These are phyloP conservation scores for Cutaneotrichosporon sp. DNA, from an alignment of 1,284 basidiomycete species.

Conservation along the genomic window DNA sequence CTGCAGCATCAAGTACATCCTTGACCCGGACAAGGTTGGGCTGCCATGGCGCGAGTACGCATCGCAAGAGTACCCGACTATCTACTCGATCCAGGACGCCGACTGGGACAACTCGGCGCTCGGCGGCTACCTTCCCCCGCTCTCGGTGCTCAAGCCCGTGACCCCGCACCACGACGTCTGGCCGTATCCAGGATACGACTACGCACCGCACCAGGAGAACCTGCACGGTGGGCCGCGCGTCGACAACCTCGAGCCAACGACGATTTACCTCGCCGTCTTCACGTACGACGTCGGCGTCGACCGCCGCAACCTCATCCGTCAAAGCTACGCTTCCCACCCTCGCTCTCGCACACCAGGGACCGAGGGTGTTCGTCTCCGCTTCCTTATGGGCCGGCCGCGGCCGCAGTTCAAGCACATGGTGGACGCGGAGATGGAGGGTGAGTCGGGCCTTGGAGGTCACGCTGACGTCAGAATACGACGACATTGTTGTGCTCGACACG, in stretches of 20 bases:
- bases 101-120: slow-evolving; percentile 1
- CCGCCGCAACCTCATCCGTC: slow-evolving; percentile 83
- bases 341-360: slow-evolving; percentile 76
- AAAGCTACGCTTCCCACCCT: slow-evolving; percentile 83
- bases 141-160: slow-evolving; percentile 32
- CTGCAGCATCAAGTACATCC: slow-evolving; percentile 77
- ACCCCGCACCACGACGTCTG: slow-evolving; percentile 49
- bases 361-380: slow-evolving; percentile 83
- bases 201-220: slow-evolving; percentile 31
- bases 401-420: slow-evolving; percentile 77
- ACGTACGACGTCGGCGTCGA: slow-evolving; percentile 83
- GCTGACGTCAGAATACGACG: slow-evolving; percentile 63
- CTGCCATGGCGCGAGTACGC: slow-evolving; percentile 94
- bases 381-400: slow-evolving; percentile 84
- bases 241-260: slow-evolving; percentile 81
- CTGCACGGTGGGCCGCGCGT: slow-evolving; percentile 22
- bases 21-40: slow-evolving; percentile 94
- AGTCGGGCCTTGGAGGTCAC: slow-evolving; percentile 46
- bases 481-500: slow-evolving; percentile 58
- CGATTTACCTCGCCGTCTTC: slow-evolving; percentile 88
- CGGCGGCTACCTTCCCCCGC: slow-evolving; percentile 8
- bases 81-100: slow-evolving; percentile 42
- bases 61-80: slow-evolving; percentile 59
- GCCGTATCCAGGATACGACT: slow-evolving; percentile 32
- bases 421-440: slow-evolving; percentile 87